A percentile compares a stretch with the other conserved stretches of the same genome.
phyloP scores from a whole-genome alignment of 2,329 filamentous ascomycete species.

The Myotisia sp. region DNA sequence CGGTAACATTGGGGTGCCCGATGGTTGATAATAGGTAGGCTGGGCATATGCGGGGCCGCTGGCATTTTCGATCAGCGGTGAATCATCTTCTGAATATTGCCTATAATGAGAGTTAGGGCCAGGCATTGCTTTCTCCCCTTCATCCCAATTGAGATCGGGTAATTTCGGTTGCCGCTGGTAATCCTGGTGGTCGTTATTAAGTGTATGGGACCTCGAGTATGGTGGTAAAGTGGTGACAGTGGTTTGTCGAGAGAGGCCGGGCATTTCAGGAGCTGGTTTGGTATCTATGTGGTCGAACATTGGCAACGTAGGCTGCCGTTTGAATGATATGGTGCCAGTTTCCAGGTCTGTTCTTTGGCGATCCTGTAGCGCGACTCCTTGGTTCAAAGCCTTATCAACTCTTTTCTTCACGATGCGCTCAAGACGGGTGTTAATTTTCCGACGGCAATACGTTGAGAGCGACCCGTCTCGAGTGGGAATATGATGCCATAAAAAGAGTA shows the following conservation, averaged over 20 bases:
- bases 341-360: conserved; percentile 33
- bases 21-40: conserved; percentile 21
- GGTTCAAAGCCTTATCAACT: conserved; percentile 75
- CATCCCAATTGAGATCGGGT: conserved; percentile 8
- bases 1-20: conserved; percentile 4
- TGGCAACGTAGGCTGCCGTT: conserved; percentile 46
- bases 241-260: conserved; percentile 45
- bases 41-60: conserved; percentile 10
- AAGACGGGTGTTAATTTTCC: conserved; percentile 77
- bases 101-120: conserved; percentile 6
- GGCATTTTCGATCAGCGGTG: conserved; percentile 29
- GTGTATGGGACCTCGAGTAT: conserved; percentile 47
- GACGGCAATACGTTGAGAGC: conserved; percentile 71
- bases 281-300: conserved; percentile 27
- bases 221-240: conserved; percentile 48
- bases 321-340: conserved; percentile 17
- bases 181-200: conserved; percentile 10
- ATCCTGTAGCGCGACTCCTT: conserved; percentile 49
- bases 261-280: conserved; percentile 53
- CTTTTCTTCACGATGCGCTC: conserved; percentile 72
- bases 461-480: conserved; percentile 71
- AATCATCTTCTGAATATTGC: conserved; percentile 36
- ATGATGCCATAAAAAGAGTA: conserved; percentile 84
- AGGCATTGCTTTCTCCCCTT: conserved; percentile 24
- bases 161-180: conserved; percentile 13